phyloP scores from a whole-genome alignment of 2,329 filamentous ascomycete genomes.

The Nothopassalora personata region DNA sequence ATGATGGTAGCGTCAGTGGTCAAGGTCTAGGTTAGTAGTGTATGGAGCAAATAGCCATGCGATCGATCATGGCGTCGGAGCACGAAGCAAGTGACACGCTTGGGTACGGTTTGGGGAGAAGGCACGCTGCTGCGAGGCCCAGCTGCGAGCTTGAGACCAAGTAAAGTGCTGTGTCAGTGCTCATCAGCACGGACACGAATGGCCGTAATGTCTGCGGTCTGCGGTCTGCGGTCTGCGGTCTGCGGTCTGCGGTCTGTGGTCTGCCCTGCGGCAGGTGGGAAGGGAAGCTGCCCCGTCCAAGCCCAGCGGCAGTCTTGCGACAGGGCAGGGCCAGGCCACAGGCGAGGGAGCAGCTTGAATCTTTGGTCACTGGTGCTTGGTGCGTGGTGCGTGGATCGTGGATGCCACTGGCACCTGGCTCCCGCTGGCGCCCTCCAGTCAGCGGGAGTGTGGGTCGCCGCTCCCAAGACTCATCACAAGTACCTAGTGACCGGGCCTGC shows the following conservation, averaged over 20 bases:
- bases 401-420: neutral
- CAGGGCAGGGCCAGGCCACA: neutral
- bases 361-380: neutral
- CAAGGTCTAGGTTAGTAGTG: slow-evolving; percentile 20
- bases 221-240: neutral
- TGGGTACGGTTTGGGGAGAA: neutral
- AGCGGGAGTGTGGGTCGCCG: neutral
- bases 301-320: neutral
- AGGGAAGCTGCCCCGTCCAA: too few relatives aligned
- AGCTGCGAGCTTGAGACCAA: slow-evolving; percentile 1
- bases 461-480: neutral
- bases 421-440: neutral
- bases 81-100: slow-evolving; percentile 14
- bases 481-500: neutral
- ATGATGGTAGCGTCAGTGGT: slow-evolving; percentile 19
- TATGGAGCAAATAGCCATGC: slow-evolving; percentile 20
- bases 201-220: neutral
- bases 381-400: neutral
- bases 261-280: too few relatives aligned
- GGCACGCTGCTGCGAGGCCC: slow-evolving; percentile 1
- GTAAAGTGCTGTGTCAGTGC: neutral
- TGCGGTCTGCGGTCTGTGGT: too few relatives aligned
- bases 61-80: slow-evolving; percentile 21
- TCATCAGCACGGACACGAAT: neutral
- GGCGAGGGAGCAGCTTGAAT: neutral